These are phyloP conservation scores for Pichia exigua DNA, from an alignment of 805 yeast genomes.

Conservation along the genomic window DNA sequence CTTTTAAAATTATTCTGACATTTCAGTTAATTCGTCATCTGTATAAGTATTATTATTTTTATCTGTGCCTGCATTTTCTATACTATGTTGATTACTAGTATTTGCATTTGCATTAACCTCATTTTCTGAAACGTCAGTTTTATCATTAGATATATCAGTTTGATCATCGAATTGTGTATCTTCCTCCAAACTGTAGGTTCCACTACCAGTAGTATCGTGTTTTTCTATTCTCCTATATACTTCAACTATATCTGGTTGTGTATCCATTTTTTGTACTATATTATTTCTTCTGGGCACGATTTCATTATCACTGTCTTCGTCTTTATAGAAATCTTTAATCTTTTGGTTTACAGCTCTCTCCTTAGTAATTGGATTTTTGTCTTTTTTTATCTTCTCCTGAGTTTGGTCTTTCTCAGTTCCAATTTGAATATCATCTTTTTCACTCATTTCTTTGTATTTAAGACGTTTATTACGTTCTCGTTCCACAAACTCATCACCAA, in stretches of 20 bases:
- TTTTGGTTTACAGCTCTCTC: not conserved
- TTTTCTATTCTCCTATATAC: not conserved
- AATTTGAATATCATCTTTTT: too few species aligned
- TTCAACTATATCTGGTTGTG: not conserved
- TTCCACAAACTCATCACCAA: conserved; percentile 1
- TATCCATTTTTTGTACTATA: not conserved
- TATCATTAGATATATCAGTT: not conserved
- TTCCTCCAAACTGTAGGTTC: not conserved
- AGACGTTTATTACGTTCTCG: conserved; percentile 4
- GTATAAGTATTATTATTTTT: not conserved
- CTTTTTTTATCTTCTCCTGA: not conserved
- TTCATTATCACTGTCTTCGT: not conserved
- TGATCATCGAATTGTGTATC: conserved; percentile 6
- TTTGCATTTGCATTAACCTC: not conserved
- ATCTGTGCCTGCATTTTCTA: not conserved
- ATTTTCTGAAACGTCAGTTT: not conserved
- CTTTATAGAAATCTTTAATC: not conserved
- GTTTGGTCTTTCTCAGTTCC: not conserved
- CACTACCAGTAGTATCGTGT: not conserved
- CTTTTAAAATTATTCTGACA: not conserved
- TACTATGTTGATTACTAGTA: not conserved
- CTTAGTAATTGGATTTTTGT: not conserved
- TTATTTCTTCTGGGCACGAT: not conserved
- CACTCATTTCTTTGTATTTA: not conserved
- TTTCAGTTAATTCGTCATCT: not conserved